These are phyloP conservation scores for Trametes meyenii DNA, from an alignment of 768 basidiomycete genomes.

Conservation along the genomic window DNA sequence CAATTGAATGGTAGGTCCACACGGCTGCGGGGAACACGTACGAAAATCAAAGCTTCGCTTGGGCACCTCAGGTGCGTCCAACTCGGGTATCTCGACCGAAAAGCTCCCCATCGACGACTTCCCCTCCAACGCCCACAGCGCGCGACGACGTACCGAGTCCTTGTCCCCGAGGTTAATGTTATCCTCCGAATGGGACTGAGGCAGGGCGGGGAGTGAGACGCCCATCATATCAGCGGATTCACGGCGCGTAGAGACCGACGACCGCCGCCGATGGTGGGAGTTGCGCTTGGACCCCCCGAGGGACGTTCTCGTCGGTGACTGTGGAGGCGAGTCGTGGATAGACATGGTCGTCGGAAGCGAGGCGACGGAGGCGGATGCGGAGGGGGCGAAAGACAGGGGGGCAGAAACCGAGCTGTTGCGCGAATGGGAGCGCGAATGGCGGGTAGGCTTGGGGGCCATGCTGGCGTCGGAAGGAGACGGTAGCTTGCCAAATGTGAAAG, in stretches of 20 bases:
- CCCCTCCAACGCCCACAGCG: constrained; percentile 87
- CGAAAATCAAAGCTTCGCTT: constrained; percentile 64
- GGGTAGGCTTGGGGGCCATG: constrained; percentile 40
- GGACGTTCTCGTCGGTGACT: constrained; percentile 36
- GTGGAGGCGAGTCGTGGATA: constrained; percentile 39
- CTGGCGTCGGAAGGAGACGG: constrained; percentile 39
- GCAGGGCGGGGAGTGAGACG: constrained; percentile 65
- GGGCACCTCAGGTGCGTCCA: constrained; percentile 61
- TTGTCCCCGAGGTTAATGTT: constrained; percentile 70
- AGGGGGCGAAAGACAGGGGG: constrained; percentile 37
- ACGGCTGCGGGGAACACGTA: constrained; percentile 41
- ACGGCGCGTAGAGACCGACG: constrained; percentile 85
- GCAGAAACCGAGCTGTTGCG: constrained; percentile 57
- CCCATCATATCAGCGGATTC: constrained; percentile 95
- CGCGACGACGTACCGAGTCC: constrained; percentile 79
- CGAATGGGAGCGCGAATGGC: constrained; percentile 71
- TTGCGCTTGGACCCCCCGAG: constrained; percentile 52
- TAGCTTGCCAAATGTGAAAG: constrained; percentile 65
- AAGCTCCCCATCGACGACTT: constrained; percentile 66
- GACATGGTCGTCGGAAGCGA: constrained; percentile 37
- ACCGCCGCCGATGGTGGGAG: constrained; percentile 84
- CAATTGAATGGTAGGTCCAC: constrained; percentile 43
- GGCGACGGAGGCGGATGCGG: constrained; percentile 21
- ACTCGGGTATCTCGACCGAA: constrained; percentile 83
- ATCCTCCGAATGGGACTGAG: constrained; percentile 62